Conservation (phyloP, 116 monocot genomes). For the Dioscorea cayenensis region DNA sequence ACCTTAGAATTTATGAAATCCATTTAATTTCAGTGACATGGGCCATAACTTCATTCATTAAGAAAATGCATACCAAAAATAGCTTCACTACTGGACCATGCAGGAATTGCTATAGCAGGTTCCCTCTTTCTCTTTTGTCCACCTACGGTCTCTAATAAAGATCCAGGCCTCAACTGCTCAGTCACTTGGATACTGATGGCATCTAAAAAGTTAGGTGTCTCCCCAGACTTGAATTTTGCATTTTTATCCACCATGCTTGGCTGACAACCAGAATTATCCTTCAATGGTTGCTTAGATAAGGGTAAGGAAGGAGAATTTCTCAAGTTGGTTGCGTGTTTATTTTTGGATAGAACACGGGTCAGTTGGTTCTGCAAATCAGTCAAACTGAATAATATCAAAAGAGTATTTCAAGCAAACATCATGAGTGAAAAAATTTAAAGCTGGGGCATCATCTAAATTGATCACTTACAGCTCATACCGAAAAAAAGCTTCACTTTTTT, state of each 20-base stretch:
- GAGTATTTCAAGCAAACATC: constrained; percentile 14
- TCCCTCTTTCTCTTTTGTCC: constrained; percentile 49
- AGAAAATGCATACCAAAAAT: constrained; percentile 32
- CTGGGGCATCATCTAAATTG: constrained; percentile 5
- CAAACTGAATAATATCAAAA: constrained; percentile 55
- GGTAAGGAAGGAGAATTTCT: constrained; percentile 10
- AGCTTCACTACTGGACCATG: constrained; percentile 67
- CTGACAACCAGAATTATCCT: constrained; percentile 11
- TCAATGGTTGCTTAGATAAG: constrained; percentile 18
- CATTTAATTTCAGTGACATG: neutral
- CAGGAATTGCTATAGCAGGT: constrained; percentile 36
- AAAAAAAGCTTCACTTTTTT: constrained; percentile 63
- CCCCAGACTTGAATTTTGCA: neutral
- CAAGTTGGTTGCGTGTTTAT: constrained; percentile 16
- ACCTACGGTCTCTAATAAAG: constrained; percentile 12
- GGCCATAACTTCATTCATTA: neutral
- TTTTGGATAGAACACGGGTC: constrained; percentile 36
- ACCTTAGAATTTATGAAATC: neutral
- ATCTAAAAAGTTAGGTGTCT: constrained; percentile 21
- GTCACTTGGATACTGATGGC: constrained; percentile 17
- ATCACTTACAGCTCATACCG: constrained; percentile 74
- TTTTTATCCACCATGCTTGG: constrained; percentile 10
- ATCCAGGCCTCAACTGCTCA: constrained; percentile 16
- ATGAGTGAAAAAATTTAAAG: constrained; percentile 1
- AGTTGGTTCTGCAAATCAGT: constrained; percentile 79